These are phyloP conservation scores for Starmera amethionina DNA, from an alignment of 805 yeast species.

Conservation along the genomic window DNA sequence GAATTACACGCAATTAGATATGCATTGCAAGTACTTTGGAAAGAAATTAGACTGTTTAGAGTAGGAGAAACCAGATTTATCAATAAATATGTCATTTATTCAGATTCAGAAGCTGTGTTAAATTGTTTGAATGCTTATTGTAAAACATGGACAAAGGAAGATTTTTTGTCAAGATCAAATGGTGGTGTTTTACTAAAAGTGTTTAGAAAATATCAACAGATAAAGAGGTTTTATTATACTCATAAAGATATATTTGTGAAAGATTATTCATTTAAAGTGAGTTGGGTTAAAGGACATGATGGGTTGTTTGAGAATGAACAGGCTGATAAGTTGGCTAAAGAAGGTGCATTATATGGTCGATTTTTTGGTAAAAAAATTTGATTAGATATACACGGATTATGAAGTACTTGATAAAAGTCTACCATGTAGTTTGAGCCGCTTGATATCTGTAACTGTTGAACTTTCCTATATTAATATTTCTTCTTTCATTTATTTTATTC, in stretches of 20 bases:
- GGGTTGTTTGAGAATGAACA: conserved; percentile 62
- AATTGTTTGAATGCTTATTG: conserved; percentile 51
- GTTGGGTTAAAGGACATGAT: conserved; percentile 65
- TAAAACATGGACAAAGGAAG: conserved; percentile 43
- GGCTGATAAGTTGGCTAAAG: conserved; percentile 63
- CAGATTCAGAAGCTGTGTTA: conserved; percentile 67
- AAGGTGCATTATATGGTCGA: conserved; percentile 32
- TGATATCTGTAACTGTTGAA: too few species aligned
- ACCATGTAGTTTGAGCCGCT: too few species aligned
- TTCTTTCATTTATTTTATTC: too few species aligned
- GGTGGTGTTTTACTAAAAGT: conserved; percentile 20
- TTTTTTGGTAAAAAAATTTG: too few species aligned
- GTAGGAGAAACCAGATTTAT: conserved; percentile 7
- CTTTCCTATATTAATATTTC: too few species aligned
- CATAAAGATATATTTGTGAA: conserved; percentile 17
- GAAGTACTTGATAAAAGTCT: too few species aligned
- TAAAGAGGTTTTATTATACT: conserved; percentile 28
- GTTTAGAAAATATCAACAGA: conserved; percentile 31
- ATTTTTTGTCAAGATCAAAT: conserved; percentile 36
- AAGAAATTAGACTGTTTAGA: conserved; percentile 1
- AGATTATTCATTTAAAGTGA: conserved; percentile 30
- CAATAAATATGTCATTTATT: conserved; percentile 32
- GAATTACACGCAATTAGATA: neutral
- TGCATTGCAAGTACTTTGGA: neutral
- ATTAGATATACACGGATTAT: too few species aligned